Percentiles rank a stretch among this genome's conserved stretches.
These are phyloP conservation scores for Emericellopsis terricola DNA, from an alignment of 495 filamentous ascomycete species.

Conservation along the genomic window DNA sequence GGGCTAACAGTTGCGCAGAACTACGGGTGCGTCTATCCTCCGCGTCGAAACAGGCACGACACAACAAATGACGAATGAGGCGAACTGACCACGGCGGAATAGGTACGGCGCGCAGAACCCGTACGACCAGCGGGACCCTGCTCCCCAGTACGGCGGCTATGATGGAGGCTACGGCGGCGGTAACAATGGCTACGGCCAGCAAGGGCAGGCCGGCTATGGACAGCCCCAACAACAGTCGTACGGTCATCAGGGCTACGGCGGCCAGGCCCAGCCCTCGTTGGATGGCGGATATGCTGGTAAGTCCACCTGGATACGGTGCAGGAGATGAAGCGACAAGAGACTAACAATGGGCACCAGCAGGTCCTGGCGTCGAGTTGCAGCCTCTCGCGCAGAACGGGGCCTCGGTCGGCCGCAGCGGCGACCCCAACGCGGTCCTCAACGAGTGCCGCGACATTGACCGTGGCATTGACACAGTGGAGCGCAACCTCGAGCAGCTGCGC, in stretches of 20 bases:
- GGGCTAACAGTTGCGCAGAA: slow-evolving; percentile 19
- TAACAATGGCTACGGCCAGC: slow-evolving; percentile 23
- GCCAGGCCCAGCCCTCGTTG: slow-evolving; percentile 18
- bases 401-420: slow-evolving; percentile 22
- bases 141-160: slow-evolving; percentile 9
- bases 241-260: slow-evolving; percentile 21
- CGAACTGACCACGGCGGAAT: slow-evolving; percentile 10
- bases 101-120: slow-evolving; percentile 32
- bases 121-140: slow-evolving; percentile 26
- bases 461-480: slow-evolving; percentile 58
- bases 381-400: slow-evolving; percentile 31
- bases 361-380: slow-evolving; percentile 43
- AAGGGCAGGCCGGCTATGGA: slow-evolving; percentile 17
- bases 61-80: slow-evolving; percentile 4
- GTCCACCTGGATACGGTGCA: too few relatives aligned
- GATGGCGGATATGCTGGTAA: slow-evolving; percentile 19
- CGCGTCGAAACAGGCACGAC: not conserved
- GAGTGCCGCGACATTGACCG: slow-evolving; percentile 63
- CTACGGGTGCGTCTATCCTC: slow-evolving; percentile 17
- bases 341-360: slow-evolving; percentile 7
- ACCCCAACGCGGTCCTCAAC: slow-evolving; percentile 62
- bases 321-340: slow-evolving; percentile 6
- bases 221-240: too few relatives aligned
- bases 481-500: slow-evolving; percentile 37
- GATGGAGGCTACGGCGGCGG: slow-evolving; percentile 11